Percentiles rank a stretch among this genome's conserved stretches.
Evolutionary conservation across 345 rosid species (phyloP).

Genomic region (Erysimum cheiranthoides): DNA sequence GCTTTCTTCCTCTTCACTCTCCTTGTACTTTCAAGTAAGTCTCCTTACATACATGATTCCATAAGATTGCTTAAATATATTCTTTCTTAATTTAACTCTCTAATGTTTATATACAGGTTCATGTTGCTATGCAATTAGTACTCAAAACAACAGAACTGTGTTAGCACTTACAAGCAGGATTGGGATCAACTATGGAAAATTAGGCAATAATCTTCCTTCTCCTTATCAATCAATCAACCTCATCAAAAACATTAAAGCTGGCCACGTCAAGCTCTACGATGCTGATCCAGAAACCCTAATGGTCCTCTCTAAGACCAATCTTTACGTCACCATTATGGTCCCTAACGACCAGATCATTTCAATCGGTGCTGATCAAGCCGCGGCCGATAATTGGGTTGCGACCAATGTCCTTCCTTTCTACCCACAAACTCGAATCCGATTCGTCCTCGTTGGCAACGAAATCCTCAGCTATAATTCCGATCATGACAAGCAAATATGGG

Average conservation of each 20-base stretch:
- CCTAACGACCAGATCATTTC: constrained; percentile 59
- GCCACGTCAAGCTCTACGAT: constrained; percentile 65
- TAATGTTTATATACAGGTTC: constrained; percentile 27
- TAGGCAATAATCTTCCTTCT: constrained; percentile 61
- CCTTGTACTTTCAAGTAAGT: constrained; percentile 43
- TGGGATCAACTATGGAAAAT: constrained; percentile 46
- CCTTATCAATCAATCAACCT: constrained; percentile 55
- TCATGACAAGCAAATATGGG: constrained; percentile 52
- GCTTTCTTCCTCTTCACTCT: constrained; percentile 34
- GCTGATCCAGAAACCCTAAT: constrained; percentile 60
- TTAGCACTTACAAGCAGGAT: constrained; percentile 35
- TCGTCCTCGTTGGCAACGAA: constrained; percentile 75
- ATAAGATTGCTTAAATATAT: not conserved
- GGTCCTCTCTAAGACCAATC: constrained; percentile 56
- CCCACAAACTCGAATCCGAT: constrained; percentile 60
- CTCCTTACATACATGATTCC: not conserved
- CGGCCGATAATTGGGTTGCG: constrained; percentile 58
- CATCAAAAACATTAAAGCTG: constrained; percentile 56
- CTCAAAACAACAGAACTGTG: constrained; percentile 17
- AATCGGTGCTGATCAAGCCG: constrained; percentile 51
- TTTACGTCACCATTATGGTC: constrained; percentile 71
- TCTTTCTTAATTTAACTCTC: not conserved
- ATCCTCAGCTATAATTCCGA: constrained; percentile 62
- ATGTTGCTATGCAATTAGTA: constrained; percentile 21
- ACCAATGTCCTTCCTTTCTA: constrained; percentile 57